Evolutionary conservation across 2,329 filamentous ascomycete genomes (phyloP), one percentile per base, ranked within the genome.

Genomic region (Anthostomella pinea): DNA sequence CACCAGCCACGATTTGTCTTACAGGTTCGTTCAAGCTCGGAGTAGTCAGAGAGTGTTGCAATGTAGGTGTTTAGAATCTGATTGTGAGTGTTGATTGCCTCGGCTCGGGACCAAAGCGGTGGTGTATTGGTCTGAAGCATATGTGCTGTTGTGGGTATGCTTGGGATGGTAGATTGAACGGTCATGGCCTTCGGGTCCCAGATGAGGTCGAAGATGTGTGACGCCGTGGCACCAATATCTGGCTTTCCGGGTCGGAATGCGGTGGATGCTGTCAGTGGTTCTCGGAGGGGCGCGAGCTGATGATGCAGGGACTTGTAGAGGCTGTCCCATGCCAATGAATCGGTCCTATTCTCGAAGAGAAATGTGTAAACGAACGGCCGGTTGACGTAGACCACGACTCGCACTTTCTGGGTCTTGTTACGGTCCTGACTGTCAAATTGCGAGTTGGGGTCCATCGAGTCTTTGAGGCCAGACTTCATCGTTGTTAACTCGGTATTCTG

Each of bases 301-400:
- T 74, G 62, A 49, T 83, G 78, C 15, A 84, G 62, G 2, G 74
- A 75, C 29, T 69, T 70, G 54, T 83, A 83, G 6, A 82, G 60
- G 0, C 64, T 52, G n/a, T 74, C 66, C 57, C 68, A 73, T 4
- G 72, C 71, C 2, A 82, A 60, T 2, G 78, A 75, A 35, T 77
- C 70, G 6, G 83, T 82, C 30, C 70, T 69, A 26, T 74, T 65
- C 30, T 74, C 64, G 59, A 91, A 91, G 4, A 93, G 67, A 43
- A 93, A 83, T 2, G 82, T 77, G 57, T 86, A 90, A 30, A 91
- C 75, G 60, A 91, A 91, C 0, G 87, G 87, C 16, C 74, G 76
- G 57, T 81, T 79, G 29, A 83, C 75, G 54, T 89, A 90, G 32
- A 89, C 75, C 6, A 89, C 74, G 2, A 87, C 81, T 1, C 82